Base-by-base conservation (phyloP, 2,329 filamentous ascomycete species). In the Beauveria brongniartii region DNA sequence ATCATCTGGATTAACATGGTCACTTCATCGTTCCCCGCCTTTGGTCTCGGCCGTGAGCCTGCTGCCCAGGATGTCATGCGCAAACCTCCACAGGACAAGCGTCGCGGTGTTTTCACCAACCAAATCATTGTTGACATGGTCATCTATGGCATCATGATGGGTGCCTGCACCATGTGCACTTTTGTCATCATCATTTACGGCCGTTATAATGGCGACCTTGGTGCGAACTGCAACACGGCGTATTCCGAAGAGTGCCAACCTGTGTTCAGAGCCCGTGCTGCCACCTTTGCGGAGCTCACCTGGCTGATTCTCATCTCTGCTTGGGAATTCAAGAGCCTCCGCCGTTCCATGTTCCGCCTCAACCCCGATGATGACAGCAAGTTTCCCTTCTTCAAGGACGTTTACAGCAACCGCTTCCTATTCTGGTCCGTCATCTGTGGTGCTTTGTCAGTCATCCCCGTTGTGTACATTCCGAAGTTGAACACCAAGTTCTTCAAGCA, bases 1-100 rank as follows among this genome's bases (percentile, higher is more conserved):
- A 93, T 96, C 64, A 82, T 96, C 62, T 96, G 91, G 91, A 91
- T 96, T 72, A 96, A 96, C 74, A 93, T 96, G 89, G 83, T 94
- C 60, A 96, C 92, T 0, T 93, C 90, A 46, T 90, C 88, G 1
- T 85, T 94, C 72, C 91, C 91, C 1, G 92, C 92, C 62, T 94
- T 96, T 77, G 92, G 91, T 48, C 83, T 96, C 1, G 91, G 91
- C 22, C 88, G 91, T 66, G 91, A 96, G 73, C 77, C 81, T 50
- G 90, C 90, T 0, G 84, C 87, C 0, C 81, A 83, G 2, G 89
- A 93, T 69, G 87, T 96, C 63, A 91, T 96, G 83, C 77, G 82
- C 64, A 87, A 91, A 57, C 90, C 90, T 8, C 92, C 92, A 0
- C 90, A 93, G 65, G 82, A 88, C 73, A 80, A 80, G 72, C 75